A percentile compares a stretch with the other conserved stretches of the same genome.
phyloP scores from a whole-genome alignment of 2,329 filamentous ascomycete genomes.

The Aotearoamyces nothofagi region DNA sequence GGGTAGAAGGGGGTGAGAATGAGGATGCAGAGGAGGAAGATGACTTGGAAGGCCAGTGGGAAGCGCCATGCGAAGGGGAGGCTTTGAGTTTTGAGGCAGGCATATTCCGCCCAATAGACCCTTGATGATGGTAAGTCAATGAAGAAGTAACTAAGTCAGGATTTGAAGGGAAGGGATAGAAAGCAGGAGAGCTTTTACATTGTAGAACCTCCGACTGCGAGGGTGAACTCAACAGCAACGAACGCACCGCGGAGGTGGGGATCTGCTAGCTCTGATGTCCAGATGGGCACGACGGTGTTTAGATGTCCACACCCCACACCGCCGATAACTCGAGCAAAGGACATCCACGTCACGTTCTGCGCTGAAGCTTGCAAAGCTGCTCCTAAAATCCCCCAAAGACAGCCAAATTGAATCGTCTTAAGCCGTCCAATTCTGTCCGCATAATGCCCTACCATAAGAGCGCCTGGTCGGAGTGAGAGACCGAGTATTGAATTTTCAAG shows the following conservation, averaged over 20 bases:
- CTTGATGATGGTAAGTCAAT: constrained; percentile 5
- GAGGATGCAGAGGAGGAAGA: constrained; percentile 24
- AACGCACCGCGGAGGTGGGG: constrained; percentile 49
- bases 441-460: constrained; percentile 13
- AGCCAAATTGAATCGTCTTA: constrained; percentile 29
- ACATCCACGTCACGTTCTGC: constrained; percentile 41
- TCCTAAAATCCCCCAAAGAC: constrained; percentile 26
- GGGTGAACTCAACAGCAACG: constrained; percentile 51
- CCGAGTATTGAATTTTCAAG: background rate
- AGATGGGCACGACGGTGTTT: constrained; percentile 56
- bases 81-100: constrained; percentile 12
- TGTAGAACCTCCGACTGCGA: constrained; percentile 21
- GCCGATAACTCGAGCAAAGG: constrained; percentile 41
- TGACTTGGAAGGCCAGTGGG: constrained; percentile 27
- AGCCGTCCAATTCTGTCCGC: constrained; percentile 24
- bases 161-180: constrained; percentile 1
- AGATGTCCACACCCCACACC: constrained; percentile 55
- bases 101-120: constrained; percentile 19
- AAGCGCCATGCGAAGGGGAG: constrained; percentile 34
- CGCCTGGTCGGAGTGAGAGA: constrained; percentile 8
- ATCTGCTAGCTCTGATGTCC: constrained; percentile 53
- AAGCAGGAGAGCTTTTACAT: constrained; percentile 5
- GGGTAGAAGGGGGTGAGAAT: constrained; percentile 21
- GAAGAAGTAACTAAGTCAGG: constrained; percentile 1
- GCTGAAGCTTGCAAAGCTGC: constrained; percentile 30